Evolutionary conservation across 345 rosid genomes (phyloP).

Genomic region (Theobroma cacao): DNA sequence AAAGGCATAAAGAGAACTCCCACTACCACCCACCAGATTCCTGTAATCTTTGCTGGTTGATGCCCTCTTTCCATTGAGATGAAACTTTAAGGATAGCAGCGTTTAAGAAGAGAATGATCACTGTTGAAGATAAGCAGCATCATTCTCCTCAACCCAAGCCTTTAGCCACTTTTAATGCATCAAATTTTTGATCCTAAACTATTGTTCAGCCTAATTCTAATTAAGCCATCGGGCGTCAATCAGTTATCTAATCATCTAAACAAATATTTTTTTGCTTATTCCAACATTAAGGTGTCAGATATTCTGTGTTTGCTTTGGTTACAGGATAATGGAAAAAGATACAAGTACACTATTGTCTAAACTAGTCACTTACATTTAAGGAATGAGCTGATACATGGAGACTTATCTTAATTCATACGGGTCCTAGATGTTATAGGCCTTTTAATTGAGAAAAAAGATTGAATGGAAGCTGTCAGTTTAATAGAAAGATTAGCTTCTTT

Average conservation of each 20-base stretch:
- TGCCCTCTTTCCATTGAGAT: slow-evolving; percentile 15
- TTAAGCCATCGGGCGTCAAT: background rate
- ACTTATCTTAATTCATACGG: background rate
- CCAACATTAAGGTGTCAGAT: background rate
- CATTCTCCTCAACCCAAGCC: background rate
- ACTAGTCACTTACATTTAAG: background rate
- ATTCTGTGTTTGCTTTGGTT: background rate
- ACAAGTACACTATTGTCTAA: too few species aligned
- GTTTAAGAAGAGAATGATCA: slow-evolving; percentile 10
- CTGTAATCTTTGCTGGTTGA: slow-evolving; percentile 24
- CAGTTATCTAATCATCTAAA: background rate
- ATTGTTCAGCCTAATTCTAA: background rate
- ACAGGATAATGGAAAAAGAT: background rate
- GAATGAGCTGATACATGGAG: background rate
- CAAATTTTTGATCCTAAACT: background rate
- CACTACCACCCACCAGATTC: slow-evolving; percentile 49
- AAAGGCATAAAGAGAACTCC: slow-evolving; percentile 53
- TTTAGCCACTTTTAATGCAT: background rate
- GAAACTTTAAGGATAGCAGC: background rate
- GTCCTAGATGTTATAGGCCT: background rate
- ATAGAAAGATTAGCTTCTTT: background rate
- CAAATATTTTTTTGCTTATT: too few species aligned
- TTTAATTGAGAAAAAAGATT: background rate
- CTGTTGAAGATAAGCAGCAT: slow-evolving; percentile 21
- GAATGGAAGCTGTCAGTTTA: background rate